Base-by-base conservation (phyloP, 192 early-diverging fungal genomes). In the Bifiguratus adelaidae region DNA sequence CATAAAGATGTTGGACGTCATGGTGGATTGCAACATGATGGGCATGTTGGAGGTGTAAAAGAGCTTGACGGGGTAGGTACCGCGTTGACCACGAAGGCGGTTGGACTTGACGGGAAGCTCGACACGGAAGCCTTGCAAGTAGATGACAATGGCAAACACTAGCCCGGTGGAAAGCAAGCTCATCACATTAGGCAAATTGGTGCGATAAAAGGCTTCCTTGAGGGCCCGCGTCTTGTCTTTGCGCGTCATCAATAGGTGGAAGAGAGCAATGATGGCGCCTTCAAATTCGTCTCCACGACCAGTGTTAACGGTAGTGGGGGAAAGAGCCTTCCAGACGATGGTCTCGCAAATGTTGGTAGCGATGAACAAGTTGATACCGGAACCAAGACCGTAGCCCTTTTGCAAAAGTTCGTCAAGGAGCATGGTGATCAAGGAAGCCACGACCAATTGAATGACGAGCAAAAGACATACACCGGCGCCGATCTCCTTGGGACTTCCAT, bases 41-140 rank as follows among this genome's bases (percentile, higher is more conserved):
- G 96, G 91, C 97, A 99, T 98, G 77, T 97, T 99, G 56, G 93
- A 97, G 27, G 97, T 99, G 80, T 99, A 99, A 72, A 99, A 97
- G 34, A 99, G 74, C 81, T 99, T 99, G 82, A 99, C 80, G 43
- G 97, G 97, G 76, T 94, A 99, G 49, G 91, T 79, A 21, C 95
- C 93, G 56, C 89, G 89, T 67, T 99, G 97, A 35, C 97, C 97
- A 68, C 95, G 91, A 71, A 87, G 80, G 34, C 82, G 72, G 50
- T 85, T 88, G 20, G 94, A 97, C 68, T 95, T 97, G 66, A 99
- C 86, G 27, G 97, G 95, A 47, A 99, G 88, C 76, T 99, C 97
- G 44, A 99, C 91, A 52, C 94, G 87, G 91, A 97, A 99, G 29
- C 95, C 95, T 70, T 99, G 97, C 54, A 99, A 81, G 66, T 99